Evolutionary conservation across 768 basidiomycete genomes (phyloP).

Genomic region (Mycena capillaripes): DNA sequence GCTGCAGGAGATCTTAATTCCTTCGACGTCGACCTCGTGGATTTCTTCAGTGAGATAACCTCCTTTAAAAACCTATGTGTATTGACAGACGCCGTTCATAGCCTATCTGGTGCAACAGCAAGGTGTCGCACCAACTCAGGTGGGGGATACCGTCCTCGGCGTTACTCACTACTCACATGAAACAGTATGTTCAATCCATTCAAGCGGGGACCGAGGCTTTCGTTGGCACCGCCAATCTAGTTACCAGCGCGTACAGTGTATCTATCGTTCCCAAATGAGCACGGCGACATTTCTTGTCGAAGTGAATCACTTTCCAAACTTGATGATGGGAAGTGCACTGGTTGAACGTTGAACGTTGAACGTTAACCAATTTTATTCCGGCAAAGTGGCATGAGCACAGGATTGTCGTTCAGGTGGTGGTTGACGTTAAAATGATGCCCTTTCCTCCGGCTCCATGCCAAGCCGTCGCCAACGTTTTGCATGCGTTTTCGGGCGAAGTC

Average conservation of each 20-base stretch:
- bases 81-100: background rate
- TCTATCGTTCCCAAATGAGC: constrained; percentile 41
- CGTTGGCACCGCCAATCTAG: constrained; percentile 61
- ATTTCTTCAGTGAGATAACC: constrained; percentile 63
- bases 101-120: constrained; percentile 61
- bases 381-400: background rate
- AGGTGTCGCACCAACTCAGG: constrained; percentile 63
- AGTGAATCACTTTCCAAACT: background rate
- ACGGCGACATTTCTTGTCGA: background rate
- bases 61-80: background rate
- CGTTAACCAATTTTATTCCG: too few relatives aligned
- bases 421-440: constrained; percentile 27
- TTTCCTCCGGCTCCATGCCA: constrained; percentile 31
- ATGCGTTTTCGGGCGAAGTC: constrained; percentile 14
- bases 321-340: background rate
- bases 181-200: constrained; percentile 65
- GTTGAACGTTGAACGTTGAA: background rate
- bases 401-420: too few relatives aligned
- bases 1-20: constrained; percentile 60
- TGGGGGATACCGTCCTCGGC: constrained; percentile 34
- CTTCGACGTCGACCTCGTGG: constrained; percentile 67
- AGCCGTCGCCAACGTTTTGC: constrained; percentile 9
- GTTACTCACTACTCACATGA: background rate
- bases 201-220: constrained; percentile 71
- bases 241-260: constrained; percentile 58